phyloP scores from a whole-genome alignment of 2,329 filamentous ascomycete species.

The Coniochaeta sp. region DNA sequence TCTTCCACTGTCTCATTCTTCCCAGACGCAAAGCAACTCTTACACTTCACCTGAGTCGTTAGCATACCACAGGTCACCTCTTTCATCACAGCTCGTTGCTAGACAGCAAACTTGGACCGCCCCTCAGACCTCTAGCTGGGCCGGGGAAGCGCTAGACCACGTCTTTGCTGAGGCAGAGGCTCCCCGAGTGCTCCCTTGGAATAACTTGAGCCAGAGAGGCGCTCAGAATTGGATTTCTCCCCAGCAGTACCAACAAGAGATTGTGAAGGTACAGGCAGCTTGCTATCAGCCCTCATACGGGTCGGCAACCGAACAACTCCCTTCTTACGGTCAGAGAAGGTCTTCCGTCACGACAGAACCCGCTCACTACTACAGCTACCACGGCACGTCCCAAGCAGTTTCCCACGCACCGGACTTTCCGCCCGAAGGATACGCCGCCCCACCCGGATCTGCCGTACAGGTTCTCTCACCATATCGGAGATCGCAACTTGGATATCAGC shows the following conservation, averaged over 20 bases:
- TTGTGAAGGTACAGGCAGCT: not conserved
- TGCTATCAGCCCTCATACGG: not conserved
- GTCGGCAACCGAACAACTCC: not conserved
- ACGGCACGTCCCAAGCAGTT: not conserved
- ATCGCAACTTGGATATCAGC: not conserved
- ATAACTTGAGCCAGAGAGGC: not conserved
- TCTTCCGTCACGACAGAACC: not conserved
- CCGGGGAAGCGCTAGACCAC: not conserved
- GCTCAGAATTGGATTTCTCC: not conserved
- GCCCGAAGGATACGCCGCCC: not conserved
- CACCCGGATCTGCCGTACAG: not conserved
- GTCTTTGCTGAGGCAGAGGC: not conserved
- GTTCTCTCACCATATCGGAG: not conserved
- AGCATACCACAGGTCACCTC: not conserved
- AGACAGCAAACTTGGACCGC: not conserved
- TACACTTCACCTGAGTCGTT: not conserved
- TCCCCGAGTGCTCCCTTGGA: not conserved
- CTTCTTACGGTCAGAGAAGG: not conserved
- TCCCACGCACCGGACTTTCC: not conserved
- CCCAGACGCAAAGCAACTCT: conserved; percentile 1
- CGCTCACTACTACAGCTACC: not conserved
- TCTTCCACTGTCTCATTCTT: not conserved
- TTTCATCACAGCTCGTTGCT: not conserved
- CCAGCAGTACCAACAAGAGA: not conserved
- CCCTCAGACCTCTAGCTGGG: not conserved